Evolutionary conservation across 2,329 filamentous ascomycete genomes (phyloP).

Genomic region (Beauveria pseudobassiana): DNA sequence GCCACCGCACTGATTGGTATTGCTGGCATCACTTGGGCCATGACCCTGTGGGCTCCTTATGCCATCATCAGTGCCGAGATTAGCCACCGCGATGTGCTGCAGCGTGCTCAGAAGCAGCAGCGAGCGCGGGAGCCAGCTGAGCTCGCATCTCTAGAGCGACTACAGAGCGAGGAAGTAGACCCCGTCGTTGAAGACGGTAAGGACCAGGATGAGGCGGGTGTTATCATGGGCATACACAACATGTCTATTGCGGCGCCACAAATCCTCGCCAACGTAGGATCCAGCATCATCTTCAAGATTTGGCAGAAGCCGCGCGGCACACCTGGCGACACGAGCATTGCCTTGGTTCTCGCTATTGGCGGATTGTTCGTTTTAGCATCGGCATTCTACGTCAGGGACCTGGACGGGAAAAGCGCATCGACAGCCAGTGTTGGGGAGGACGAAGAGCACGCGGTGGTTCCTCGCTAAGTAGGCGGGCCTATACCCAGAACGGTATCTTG

Average conservation of each 20-base stretch:
- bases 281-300: constrained; percentile 74
- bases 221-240: constrained; percentile 92
- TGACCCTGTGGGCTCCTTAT: constrained; percentile 91
- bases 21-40: constrained; percentile 84
- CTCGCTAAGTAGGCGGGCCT: not conserved
- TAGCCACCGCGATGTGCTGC: constrained; percentile 63
- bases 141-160: not conserved
- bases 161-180: not conserved
- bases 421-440: constrained; percentile 29
- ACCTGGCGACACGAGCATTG: constrained; percentile 79
- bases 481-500: not conserved
- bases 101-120: constrained; percentile 31
- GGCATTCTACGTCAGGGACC: constrained; percentile 61
- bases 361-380: constrained; percentile 72
- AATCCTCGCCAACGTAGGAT: constrained; percentile 79
- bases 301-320: constrained; percentile 82
- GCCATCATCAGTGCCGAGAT: constrained; percentile 93
- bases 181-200: constrained; percentile 38
- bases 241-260: constrained; percentile 89
- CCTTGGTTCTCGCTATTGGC: constrained; percentile 78
- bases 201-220: constrained; percentile 69
- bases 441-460: constrained; percentile 34
- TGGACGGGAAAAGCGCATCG: constrained; percentile 51
- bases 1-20: constrained; percentile 74
- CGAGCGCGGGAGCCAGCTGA: not conserved